phyloP scores from a whole-genome alignment of 805 yeast species.

The Candida parachauliodes region DNA sequence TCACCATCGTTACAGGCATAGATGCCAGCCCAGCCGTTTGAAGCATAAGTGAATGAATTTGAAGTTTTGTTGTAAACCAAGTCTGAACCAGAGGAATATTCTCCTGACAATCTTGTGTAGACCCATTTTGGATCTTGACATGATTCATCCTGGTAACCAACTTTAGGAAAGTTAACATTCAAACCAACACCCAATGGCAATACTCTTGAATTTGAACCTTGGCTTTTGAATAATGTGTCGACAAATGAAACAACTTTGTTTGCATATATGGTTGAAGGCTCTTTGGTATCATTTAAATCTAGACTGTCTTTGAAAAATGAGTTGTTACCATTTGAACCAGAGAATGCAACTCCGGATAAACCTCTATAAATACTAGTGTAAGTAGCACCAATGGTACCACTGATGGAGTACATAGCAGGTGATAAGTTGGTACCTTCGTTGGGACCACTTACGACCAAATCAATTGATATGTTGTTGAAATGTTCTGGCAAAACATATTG shows the following conservation, averaged over 20 bases:
- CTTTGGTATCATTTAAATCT: conserved; percentile 34
- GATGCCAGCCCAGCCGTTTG: conserved; percentile 15
- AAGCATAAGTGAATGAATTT: conserved; percentile 20
- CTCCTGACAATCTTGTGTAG: conserved; percentile 46
- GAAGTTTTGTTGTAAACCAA: conserved; percentile 39
- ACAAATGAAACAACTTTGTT: conserved; percentile 38
- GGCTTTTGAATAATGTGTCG: conserved; percentile 30
- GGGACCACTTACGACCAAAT: conserved; percentile 50
- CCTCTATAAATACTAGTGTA: conserved; percentile 47
- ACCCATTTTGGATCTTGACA: conserved; percentile 44
- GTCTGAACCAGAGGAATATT: conserved; percentile 25
- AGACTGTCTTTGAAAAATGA: conserved; percentile 46
- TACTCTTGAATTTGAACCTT: conserved; percentile 33
- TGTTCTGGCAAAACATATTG: conserved; percentile 45
- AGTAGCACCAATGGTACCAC: conserved; percentile 54
- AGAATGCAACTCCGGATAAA: conserved; percentile 47
- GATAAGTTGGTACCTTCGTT: conserved; percentile 51
- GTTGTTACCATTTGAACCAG: conserved; percentile 49
- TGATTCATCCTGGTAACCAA: conserved; percentile 35
- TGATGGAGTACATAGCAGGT: conserved; percentile 36
- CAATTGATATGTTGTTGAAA: conserved; percentile 42
- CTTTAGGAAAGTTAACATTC: conserved; percentile 48
- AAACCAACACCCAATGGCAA: conserved; percentile 45
- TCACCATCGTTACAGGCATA: conserved; percentile 39
- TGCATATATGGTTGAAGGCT: conserved; percentile 45